phyloP scores from a whole-genome alignment of 805 yeast species.

The Yarrowia bubula region DNA sequence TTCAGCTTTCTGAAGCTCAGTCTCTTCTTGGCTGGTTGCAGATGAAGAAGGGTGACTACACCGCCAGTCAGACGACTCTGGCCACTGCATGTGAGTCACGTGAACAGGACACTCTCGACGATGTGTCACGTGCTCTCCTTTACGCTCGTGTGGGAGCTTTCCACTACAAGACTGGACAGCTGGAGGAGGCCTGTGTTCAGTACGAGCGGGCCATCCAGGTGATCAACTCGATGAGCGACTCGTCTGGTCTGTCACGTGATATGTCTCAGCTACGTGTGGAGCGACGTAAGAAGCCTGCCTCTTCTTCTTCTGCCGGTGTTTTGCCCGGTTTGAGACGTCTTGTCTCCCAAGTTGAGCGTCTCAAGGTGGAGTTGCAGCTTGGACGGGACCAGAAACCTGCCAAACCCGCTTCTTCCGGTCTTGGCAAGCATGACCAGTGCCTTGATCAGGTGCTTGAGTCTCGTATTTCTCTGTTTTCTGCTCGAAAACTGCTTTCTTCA shows the following conservation, averaged over 20 bases:
- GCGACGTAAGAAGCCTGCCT: slow-evolving; percentile 9
- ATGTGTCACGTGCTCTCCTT: not conserved
- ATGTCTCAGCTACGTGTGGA: slow-evolving; percentile 9
- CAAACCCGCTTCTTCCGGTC: not conserved
- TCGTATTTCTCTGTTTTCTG: not conserved
- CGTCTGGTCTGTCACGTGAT: slow-evolving; percentile 2
- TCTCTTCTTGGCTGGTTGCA: not conserved
- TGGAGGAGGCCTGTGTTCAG: not conserved
- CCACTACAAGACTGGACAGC: not conserved
- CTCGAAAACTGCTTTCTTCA: not conserved
- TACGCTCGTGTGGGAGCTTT: not conserved
- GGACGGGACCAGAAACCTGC: not conserved
- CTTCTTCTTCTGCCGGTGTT: not conserved
- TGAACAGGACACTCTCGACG: not conserved
- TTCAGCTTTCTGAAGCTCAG: not conserved
- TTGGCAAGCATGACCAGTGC: slow-evolving; percentile 4
- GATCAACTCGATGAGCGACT: not conserved
- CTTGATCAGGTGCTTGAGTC: slow-evolving; percentile 2
- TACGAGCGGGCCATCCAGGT: not conserved
- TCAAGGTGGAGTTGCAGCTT: not conserved
- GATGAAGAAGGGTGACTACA: not conserved
- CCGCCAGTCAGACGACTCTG: slow-evolving; percentile 5
- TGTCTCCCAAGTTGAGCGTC: not conserved
- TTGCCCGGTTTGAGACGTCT: slow-evolving; percentile 2
- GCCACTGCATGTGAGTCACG: not conserved